Evolutionary conservation across 768 basidiomycete genomes (phyloP), one percentile per base, ranked within the genome.

Genomic region (Naganishia onofrii): DNA sequence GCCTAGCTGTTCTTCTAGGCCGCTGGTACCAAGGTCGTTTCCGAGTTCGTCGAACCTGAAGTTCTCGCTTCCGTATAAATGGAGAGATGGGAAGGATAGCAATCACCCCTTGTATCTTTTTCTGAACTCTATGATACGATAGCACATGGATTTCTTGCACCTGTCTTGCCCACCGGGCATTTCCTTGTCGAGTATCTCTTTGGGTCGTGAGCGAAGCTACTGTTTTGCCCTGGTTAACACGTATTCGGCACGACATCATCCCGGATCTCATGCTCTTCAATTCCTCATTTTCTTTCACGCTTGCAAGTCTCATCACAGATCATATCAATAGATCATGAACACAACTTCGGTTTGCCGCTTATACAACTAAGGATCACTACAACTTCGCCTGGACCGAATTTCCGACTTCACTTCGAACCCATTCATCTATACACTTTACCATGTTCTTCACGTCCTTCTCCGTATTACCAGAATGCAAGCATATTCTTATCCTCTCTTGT

Each of bases 11-110:
- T 71, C 48, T 31, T 73, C 65, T 78, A 95, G 90, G 93, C 95
- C 86, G 93, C 92, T 57, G 95, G 95, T 75, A 90, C 92, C 75
- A 89, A 91, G 82, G 89, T 95, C 67, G 90, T 86, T 70, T 80
- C 75, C 9, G 93, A 95, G 81, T 98, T 94, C 86, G 93, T 95
- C 86, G 94, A 97, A 87, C 94, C 94, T 54, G 92, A 93, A 84
- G 87, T 93, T 76, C 87, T 91, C 68, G 90, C 90, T 80, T 88
- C 91, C 75, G 95, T 97, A 71, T 97, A 88, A 88, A 58, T 53
- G 65, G 46, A 46, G 38, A 44, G 38, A 63, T n/a, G 60, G 38
- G 60, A 63, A 63, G 60, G 60, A 63, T 63, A 63, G 60, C 60
- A 63, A 63, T n/a, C 23, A 63, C 60, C n/a, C 48, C 60, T 63